A percentile compares a stretch with the other conserved stretches of the same genome.
These are phyloP conservation scores for Phytophthora niederhauseri DNA, from an alignment of 352 stramenopile genomes.

Conservation along the genomic window DNA sequence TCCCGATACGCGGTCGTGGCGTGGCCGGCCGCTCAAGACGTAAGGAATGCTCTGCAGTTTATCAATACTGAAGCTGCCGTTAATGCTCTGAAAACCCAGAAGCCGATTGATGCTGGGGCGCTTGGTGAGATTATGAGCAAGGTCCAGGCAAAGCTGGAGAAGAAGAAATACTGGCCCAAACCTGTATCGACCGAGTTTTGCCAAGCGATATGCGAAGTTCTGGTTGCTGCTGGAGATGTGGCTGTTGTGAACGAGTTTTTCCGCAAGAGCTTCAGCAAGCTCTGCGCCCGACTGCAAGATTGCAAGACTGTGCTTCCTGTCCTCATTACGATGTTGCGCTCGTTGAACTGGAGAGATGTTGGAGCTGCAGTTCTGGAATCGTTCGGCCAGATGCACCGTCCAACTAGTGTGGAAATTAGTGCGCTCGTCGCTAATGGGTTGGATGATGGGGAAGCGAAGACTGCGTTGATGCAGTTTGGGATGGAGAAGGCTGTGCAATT, in stretches of 20 bases:
- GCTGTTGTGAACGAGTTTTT: constrained; percentile 23
- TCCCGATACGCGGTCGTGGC: constrained; percentile 23
- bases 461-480: neutral
- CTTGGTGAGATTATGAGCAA: constrained; percentile 14
- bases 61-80: constrained; percentile 14
- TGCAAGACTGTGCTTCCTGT: constrained; percentile 2
- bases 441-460: neutral
- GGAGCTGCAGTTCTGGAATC: neutral
- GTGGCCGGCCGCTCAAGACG: constrained; percentile 6
- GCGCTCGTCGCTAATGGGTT: constrained; percentile 1
- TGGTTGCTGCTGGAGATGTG: constrained; percentile 12
- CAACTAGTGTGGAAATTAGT: neutral
- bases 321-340: constrained; percentile 2
- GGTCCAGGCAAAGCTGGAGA: neutral
- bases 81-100: constrained; percentile 11
- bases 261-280: neutral
- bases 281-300: constrained; percentile 6
- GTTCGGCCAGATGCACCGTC: neutral
- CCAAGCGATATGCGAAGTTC: constrained; percentile 6
- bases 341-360: constrained; percentile 19
- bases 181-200: constrained; percentile 13
- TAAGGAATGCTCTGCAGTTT: constrained; percentile 15
- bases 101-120: constrained; percentile 1
- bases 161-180: neutral
- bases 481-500: neutral